These are phyloP conservation scores for Backusella tuberculispora DNA, from an alignment of 192 early-diverging fungal genomes.

Conservation along the genomic window DNA sequence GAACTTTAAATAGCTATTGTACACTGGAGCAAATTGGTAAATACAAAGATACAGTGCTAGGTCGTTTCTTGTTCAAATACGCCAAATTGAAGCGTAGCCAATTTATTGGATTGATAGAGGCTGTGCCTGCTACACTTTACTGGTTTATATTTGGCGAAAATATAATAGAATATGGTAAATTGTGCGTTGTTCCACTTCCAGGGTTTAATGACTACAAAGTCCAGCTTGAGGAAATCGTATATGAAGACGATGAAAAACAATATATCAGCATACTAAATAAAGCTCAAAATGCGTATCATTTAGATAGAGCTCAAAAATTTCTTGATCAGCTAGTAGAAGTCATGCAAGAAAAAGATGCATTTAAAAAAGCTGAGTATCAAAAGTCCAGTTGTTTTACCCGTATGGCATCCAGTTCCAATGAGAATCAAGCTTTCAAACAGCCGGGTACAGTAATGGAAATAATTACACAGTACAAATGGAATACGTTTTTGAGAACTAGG, in stretches of 20 bases:
- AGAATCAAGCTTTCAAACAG: background rate
- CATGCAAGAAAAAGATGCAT: background rate
- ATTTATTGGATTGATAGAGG: background rate
- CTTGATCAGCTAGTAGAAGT: background rate
- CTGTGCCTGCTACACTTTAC: background rate
- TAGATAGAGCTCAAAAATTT: too few relatives aligned
- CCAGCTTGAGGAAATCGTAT: background rate
- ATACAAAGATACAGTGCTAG: background rate
- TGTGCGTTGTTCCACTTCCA: conserved; percentile 2
- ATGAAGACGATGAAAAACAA: background rate
- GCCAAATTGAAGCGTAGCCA: background rate
- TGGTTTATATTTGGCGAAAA: background rate
- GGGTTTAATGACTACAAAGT: background rate
- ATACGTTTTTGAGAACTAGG: background rate
- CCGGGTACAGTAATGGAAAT: conserved; percentile 4
- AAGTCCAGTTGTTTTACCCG: background rate
- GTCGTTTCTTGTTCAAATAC: background rate
- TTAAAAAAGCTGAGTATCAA: background rate
- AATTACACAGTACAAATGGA: conserved; percentile 10
- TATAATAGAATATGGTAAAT: background rate
- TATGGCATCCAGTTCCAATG: background rate
- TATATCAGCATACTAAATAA: background rate
- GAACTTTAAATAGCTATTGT: background rate
- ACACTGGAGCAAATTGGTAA: background rate
- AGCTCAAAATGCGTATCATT: too few relatives aligned